These are phyloP conservation scores for Penicillium sp. DNA, from an alignment of 2,329 filamentous ascomycete species.

Conservation along the genomic window DNA sequence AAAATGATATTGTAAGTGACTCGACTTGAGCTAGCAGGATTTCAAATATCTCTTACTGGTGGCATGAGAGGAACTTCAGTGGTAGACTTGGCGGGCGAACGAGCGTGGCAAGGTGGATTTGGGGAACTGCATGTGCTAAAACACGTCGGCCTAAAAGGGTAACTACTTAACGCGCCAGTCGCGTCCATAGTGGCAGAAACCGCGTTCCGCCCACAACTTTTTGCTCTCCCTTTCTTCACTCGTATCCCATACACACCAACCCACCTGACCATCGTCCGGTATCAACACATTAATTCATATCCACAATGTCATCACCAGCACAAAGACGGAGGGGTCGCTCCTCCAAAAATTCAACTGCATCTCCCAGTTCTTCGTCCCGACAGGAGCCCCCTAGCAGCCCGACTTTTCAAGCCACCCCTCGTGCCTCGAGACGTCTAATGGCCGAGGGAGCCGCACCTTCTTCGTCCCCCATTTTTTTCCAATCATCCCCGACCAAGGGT, in stretches of 20 bases:
- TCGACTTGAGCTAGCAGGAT: not conserved
- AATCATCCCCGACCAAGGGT: slow-evolving; percentile 49
- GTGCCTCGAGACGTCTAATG: slow-evolving; percentile 36
- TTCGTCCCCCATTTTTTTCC: slow-evolving; percentile 76
- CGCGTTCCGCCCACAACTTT: slow-evolving; percentile 21
- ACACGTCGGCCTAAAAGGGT: slow-evolving; percentile 20
- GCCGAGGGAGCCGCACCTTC: slow-evolving; percentile 42
- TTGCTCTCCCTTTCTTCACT: slow-evolving; percentile 21
- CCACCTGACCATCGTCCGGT: slow-evolving; percentile 13
- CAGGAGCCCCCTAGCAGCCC: slow-evolving; percentile 31
- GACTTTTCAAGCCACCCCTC: slow-evolving; percentile 38
- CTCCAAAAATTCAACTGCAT: slow-evolving; percentile 35
- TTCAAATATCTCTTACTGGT: not conserved
- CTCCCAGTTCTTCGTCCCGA: slow-evolving; percentile 27
- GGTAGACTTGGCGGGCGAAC: not conserved
- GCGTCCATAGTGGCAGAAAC: slow-evolving; percentile 16
- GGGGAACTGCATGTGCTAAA: not conserved
- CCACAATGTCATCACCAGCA: slow-evolving; percentile 39
- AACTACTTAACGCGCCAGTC: slow-evolving; percentile 30
- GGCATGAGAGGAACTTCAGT: not conserved
- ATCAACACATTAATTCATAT: slow-evolving; percentile 15
- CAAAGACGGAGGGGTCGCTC: slow-evolving; percentile 36
- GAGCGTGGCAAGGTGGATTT: not conserved
- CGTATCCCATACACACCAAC: slow-evolving; percentile 8
- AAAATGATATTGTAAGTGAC: not conserved